Percentiles rank a stretch among this genome's conserved stretches.
Evolutionary conservation across 1,284 basidiomycete genomes (phyloP).

Genomic region (Rhodotorula mucilaginosa): DNA sequence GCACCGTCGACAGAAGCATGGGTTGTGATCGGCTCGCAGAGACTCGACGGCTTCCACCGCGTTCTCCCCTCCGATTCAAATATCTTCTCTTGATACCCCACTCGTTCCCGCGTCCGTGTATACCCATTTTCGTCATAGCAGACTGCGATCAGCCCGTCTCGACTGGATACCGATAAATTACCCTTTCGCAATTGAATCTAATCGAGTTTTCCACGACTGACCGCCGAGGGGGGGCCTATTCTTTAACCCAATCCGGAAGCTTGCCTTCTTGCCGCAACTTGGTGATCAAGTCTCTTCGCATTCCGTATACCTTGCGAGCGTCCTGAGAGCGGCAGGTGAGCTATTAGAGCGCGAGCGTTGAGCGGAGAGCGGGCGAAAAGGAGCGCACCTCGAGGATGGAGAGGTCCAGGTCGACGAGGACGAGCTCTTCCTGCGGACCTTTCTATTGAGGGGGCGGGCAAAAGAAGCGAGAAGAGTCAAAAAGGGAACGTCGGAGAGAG

Average conservation of each 20-base stretch:
- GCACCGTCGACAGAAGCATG: too few species aligned
- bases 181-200: too few species aligned
- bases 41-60: background rate
- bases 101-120: too few species aligned
- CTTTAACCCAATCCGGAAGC: conserved; percentile 13
- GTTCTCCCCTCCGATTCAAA: background rate
- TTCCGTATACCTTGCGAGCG: conserved; percentile 40
- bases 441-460: conserved; percentile 4
- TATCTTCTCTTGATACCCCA: background rate
- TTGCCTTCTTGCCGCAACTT: conserved; percentile 4
- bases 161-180: too few species aligned
- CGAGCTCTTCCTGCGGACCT: conserved; percentile 35
- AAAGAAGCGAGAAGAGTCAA: background rate
- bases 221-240: background rate
- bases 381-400: conserved; percentile 25
- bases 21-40: too few species aligned
- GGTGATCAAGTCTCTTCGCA: conserved; percentile 30
- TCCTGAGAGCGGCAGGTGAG: conserved; percentile 30
- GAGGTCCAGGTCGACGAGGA: conserved; percentile 40
- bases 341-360: background rate
- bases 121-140: too few species aligned
- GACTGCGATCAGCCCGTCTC: too few species aligned
- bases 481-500: background rate
- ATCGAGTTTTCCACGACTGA: too few species aligned
- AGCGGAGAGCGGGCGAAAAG: background rate